Percentiles rank a stretch among this genome's conserved stretches.
Conservation (phyloP, 2,329 filamentous ascomycete species). For the Didymella pomorum region DNA sequence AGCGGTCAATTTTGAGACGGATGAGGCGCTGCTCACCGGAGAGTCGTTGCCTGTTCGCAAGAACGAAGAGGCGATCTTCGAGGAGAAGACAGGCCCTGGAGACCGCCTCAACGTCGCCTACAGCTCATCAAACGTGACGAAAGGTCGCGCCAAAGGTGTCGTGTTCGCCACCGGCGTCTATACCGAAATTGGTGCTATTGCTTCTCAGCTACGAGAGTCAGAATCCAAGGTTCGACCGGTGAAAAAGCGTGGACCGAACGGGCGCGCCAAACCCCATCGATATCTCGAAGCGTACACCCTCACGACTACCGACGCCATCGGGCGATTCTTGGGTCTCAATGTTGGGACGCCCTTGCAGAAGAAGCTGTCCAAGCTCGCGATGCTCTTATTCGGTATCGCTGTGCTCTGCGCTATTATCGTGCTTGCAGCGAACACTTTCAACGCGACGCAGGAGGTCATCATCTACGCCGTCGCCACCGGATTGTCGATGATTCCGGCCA, state of each 20-base stretch:
- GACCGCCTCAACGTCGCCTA: constrained; percentile 75
- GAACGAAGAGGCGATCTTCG: constrained; percentile 63
- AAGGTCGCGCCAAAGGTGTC: constrained; percentile 72
- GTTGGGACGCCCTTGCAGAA: constrained; percentile 51
- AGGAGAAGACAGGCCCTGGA: constrained; percentile 65
- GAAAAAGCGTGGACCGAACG: constrained; percentile 54
- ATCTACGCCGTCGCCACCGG: constrained; percentile 53
- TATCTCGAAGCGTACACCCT: constrained; percentile 61
- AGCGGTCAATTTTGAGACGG: constrained; percentile 77
- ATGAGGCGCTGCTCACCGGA: constrained; percentile 75
- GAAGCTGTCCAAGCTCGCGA: constrained; percentile 47
- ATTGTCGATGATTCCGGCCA: constrained; percentile 51
- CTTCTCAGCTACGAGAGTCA: constrained; percentile 69
- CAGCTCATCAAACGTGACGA: constrained; percentile 69
- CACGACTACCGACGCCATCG: constrained; percentile 55
- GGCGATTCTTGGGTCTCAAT: constrained; percentile 52
- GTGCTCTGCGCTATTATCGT: constrained; percentile 51
- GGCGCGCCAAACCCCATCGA: constrained; percentile 47
- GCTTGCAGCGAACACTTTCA: constrained; percentile 51
- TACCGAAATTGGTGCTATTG: constrained; percentile 78
- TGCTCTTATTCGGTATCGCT: constrained; percentile 48
- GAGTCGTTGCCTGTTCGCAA: constrained; percentile 74
- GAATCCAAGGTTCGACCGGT: constrained; percentile 46
- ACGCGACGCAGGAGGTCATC: constrained; percentile 50
- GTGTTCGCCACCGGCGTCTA: constrained; percentile 73